Evolutionary conservation across 2,329 filamentous ascomycete species (phyloP), one percentile per base, ranked within the genome.

Genomic region (Penicillium verrucosum): DNA sequence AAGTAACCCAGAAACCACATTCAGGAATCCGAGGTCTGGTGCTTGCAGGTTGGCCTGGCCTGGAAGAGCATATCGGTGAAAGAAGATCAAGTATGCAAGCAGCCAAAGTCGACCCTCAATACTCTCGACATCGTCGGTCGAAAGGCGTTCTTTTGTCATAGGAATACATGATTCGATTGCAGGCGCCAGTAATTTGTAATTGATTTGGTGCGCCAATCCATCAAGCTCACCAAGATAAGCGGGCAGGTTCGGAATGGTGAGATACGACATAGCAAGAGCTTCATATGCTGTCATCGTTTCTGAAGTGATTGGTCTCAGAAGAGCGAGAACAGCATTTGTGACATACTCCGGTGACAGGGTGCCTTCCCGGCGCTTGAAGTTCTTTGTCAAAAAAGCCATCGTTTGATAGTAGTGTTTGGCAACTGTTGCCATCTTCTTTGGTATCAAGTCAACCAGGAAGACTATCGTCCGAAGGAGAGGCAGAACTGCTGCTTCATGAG

Each of bases 51-150:
- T 60, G 14, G 66, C 65, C 32, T 72, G 66, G 34, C 65, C 68
- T 66, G 70, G 79, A 32, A 71, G 70, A n/a, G 77, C 77, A 63
- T 78, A 75, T 37, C 77, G 77, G 60, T 83, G 79, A 63, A 85
- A 81, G 67, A 78, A 85, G 46, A 88, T 82, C 58, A 86, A 80
- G 60, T 84, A 81, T 25, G 81, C 79, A 41, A 88, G 74, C 9
- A 88, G 73, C 77, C 83, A 85, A 18, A 85, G 68, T 16, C 80
- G 78, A 57, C 71, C 72, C 41, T 77, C 71, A 11, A 69, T 67
- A 57, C 71, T 72, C 43, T 77, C 71, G 10, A 69, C 67, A 57
- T 75, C 72, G 25, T 71, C 67, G 63, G 63, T 52, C 58, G 72
- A 59, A 18, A 70, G 67, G 5, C 61, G 63, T 30, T 65, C 62